Evolutionary conservation across 78 protist species (phyloP).

Genomic region (Dictyostelium citrinum): DNA sequence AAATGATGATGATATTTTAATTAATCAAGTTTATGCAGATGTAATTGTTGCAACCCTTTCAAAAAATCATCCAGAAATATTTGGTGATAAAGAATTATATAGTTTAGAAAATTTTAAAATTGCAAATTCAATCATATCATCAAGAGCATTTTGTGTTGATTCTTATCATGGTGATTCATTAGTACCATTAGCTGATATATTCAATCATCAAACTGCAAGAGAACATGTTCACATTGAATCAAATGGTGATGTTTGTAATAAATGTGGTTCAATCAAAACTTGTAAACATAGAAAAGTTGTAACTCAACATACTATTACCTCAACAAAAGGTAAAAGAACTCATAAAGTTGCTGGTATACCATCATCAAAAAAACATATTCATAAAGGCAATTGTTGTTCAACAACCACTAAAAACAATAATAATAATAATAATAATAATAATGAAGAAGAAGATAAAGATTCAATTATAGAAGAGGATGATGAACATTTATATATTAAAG

Average conservation of each 20-base stretch:
- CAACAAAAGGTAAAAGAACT: background rate
- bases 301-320: background rate
- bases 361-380: background rate
- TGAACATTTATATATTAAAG: slow-evolving; percentile 28
- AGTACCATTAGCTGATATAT: slow-evolving; percentile 65
- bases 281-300: slow-evolving; percentile 56
- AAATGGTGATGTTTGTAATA: slow-evolving; percentile 43
- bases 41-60: background rate
- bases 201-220: slow-evolving; percentile 53
- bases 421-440: no score
- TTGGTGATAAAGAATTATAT: slow-evolving; percentile 1
- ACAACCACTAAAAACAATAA: background rate
- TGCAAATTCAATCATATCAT: slow-evolving; percentile 54
- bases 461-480: slow-evolving; percentile 13
- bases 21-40: background rate
- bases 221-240: slow-evolving; percentile 73
- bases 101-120: background rate
- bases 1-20: background rate
- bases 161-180: slow-evolving; percentile 67
- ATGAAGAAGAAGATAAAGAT: no score
- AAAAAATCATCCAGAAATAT: slow-evolving; percentile 55
- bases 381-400: background rate
- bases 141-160: slow-evolving; percentile 64
- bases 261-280: slow-evolving; percentile 40
- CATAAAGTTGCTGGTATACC: background rate